These are phyloP conservation scores for Tardiomyces depauwii DNA, from an alignment of 1,139 yeast genomes.

Conservation along the genomic window DNA sequence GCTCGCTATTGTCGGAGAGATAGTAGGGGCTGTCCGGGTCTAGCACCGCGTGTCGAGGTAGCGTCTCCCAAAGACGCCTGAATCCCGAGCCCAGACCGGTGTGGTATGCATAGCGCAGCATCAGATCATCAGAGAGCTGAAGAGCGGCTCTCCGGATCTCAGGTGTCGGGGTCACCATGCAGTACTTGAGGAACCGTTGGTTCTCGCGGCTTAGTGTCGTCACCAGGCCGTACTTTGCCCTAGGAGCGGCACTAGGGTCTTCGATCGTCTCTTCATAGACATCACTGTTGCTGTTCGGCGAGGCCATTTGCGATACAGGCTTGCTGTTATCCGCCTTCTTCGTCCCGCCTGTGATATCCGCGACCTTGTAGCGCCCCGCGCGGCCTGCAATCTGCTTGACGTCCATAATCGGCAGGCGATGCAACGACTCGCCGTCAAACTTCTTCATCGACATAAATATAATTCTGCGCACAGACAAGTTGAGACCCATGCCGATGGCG, in stretches of 20 bases:
- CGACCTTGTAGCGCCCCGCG: constrained; percentile 72
- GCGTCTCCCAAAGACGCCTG: neutral
- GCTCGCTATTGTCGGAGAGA: neutral
- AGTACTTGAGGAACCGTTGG: constrained; percentile 16
- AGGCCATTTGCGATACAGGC: too few relatives aligned
- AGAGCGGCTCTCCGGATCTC: constrained; percentile 11
- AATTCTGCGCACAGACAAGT: constrained; percentile 69
- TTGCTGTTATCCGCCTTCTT: neutral
- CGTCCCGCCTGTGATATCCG: constrained; percentile 19
- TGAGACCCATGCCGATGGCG: constrained; percentile 97
- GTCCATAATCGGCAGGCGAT: constrained; percentile 40
- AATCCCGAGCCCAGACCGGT: neutral
- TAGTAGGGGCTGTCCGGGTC: neutral
- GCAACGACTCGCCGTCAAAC: constrained; percentile 52
- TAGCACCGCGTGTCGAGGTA: neutral
- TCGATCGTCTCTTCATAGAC: neutral
- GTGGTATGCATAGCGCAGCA: neutral
- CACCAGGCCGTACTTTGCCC: constrained; percentile 8
- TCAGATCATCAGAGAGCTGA: neutral
- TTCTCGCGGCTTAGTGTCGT: constrained; percentile 19
- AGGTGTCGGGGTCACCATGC: constrained; percentile 14
- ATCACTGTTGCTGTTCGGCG: neutral
- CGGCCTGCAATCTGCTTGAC: constrained; percentile 93
- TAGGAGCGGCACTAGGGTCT: neutral
- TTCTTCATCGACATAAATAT: constrained; percentile 60